These are phyloP conservation scores for Fusarium sp. DNA, from an alignment of 2,329 filamentous ascomycete species.

Conservation along the genomic window DNA sequence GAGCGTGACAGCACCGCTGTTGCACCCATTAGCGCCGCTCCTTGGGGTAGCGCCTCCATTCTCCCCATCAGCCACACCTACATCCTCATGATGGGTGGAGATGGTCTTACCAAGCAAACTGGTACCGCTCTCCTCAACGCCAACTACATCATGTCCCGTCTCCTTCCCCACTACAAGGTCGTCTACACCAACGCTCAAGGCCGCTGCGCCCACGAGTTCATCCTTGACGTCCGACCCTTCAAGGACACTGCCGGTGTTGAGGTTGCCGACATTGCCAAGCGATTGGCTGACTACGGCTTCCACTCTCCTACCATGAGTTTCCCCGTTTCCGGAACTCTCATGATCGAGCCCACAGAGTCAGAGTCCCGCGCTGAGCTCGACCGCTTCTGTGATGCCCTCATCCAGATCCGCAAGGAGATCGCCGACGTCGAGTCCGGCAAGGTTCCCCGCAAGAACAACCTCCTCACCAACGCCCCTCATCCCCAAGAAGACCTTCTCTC, in stretches of 20 bases:
- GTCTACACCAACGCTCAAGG: conserved; percentile 91
- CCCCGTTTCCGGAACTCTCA: conserved; percentile 93
- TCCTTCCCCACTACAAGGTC: conserved; percentile 87
- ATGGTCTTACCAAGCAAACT: conserved; percentile 87
- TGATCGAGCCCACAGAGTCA: conserved; percentile 97
- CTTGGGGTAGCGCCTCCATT: conserved; percentile 90
- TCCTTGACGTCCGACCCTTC: conserved; percentile 88
- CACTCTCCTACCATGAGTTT: conserved; percentile 97
- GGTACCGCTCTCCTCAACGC: conserved; percentile 93
- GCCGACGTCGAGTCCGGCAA: conserved; percentile 83
- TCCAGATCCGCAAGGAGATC: conserved; percentile 88
- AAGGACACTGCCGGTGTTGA: conserved; percentile 85
- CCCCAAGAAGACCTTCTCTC: conserved; percentile 82
- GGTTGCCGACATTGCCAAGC: conserved; percentile 95
- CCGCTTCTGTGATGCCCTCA: conserved; percentile 89
- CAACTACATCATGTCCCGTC: conserved; percentile 93
- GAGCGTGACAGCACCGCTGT: conserved; percentile 66
- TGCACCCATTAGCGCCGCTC: conserved; percentile 61
- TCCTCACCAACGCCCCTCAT: conserved; percentile 91
- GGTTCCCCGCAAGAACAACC: conserved; percentile 79
- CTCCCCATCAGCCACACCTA: conserved; percentile 95
- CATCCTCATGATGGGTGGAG: conserved; percentile 84
- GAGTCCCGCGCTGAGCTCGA: conserved; percentile 93
- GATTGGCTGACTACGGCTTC: conserved; percentile 96
- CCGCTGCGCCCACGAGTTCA: conserved; percentile 98